Base-by-base conservation (phyloP, 345 rosid genomes). In the Noccaea bulbosa region DNA sequence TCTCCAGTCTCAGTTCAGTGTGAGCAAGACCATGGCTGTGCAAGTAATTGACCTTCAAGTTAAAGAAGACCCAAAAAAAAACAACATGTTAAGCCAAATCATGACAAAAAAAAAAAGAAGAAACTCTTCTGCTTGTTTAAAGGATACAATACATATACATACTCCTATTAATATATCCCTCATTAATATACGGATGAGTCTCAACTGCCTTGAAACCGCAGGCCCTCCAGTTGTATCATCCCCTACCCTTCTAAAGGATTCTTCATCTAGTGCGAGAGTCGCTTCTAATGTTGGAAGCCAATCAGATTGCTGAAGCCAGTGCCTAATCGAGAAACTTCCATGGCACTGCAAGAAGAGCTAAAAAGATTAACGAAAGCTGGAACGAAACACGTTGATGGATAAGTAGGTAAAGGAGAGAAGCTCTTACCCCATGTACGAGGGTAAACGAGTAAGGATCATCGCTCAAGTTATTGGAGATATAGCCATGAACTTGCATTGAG, bases 21-120 rank as follows among this genome's bases (percentile, higher is more conserved):
- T 93, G 98, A 49, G 97, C 97, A 78, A 93, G 93, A 52, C 98
- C 97, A 70, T 93, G 93, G 77, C 95, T 91, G 65, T 93, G 98
- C 84, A 93, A 86, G 88, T 91, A 93, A 71, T 93, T 93, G 65
- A 93, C 98, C 94, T 93, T 77, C 74, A 71, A 65, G 65, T 35
- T 11, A 74, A 44, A 64, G 40, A 76, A 33, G 15, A 78, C 8
- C 15, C n/a, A n/a, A n/a, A 35, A 57, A 10, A 54, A 45, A 58
- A 46, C 4, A 24, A 24, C 51, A 61, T 60, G 53, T 62, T 51
- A 57, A 73, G 10, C 16, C 16, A 67, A 45, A 52, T 45, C 62
- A 39, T 59, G 41, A 74, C 4, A 39, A 39, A 64, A 27, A 60
- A 11, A 20, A 39, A 64, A 27, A 60, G 12, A 20, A 66, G 22